Percentiles rank a stretch among this genome's conserved stretches.
These are phyloP conservation scores for Chlorella sp. DNA, from an alignment of 139 green algal genomes.

Conservation along the genomic window DNA sequence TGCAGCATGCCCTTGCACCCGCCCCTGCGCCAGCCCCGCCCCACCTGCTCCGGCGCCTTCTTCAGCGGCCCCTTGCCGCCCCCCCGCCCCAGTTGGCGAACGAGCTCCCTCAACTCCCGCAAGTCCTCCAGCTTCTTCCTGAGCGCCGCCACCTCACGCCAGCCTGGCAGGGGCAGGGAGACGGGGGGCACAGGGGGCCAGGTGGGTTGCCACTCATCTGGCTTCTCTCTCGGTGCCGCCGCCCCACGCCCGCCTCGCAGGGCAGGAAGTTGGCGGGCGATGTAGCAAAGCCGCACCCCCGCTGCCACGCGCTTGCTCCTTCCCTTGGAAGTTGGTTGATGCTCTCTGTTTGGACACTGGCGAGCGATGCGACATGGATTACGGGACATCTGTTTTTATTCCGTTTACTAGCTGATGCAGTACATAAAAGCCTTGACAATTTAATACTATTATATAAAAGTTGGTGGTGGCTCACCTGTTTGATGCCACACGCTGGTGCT, in stretches of 20 bases:
- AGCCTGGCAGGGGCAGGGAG: slow-evolving; percentile 3
- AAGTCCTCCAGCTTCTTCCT: slow-evolving; percentile 79
- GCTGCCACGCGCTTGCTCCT: too few species aligned
- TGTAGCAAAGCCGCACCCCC: too few species aligned
- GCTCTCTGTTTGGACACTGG: too few species aligned
- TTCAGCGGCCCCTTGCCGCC: slow-evolving; percentile 83
- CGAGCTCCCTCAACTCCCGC: slow-evolving; percentile 86
- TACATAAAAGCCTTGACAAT: too few species aligned
- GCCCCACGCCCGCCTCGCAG: too few species aligned
- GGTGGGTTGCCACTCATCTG: too few species aligned
- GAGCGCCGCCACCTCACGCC: slow-evolving; percentile 20
- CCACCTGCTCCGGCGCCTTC: slow-evolving; percentile 73
- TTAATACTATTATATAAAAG: too few species aligned
- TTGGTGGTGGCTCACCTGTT: slow-evolving; percentile 45
- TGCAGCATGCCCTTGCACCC: not conserved
- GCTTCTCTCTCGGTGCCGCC: not conserved
- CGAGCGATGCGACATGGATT: too few species aligned
- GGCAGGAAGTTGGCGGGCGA: too few species aligned
- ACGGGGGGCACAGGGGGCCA: not conserved
- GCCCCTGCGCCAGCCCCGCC: not conserved
- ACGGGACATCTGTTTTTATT: too few species aligned
- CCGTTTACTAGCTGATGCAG: too few species aligned
- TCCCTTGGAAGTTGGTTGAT: too few species aligned
- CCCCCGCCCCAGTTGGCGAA: slow-evolving; percentile 75
- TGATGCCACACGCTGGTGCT: slow-evolving; percentile 73